Conservation (phyloP, 2,329 filamentous ascomycete genomes). For the Ceratocystis albifundus region DNA sequence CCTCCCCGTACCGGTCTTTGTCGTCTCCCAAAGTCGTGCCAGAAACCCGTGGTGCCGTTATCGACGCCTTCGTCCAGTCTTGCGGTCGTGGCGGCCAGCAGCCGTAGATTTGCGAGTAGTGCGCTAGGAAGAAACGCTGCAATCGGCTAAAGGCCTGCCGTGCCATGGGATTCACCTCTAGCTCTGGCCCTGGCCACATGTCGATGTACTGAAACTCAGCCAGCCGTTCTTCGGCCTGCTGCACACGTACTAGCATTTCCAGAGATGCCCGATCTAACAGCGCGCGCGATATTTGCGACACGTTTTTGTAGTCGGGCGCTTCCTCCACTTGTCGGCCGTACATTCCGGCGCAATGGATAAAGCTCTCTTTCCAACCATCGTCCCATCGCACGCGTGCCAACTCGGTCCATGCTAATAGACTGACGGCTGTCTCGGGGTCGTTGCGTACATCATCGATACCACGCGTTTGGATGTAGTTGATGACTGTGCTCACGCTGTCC, state of each 20-base stretch:
- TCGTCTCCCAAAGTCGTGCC: neutral
- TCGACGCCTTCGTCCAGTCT: conserved; percentile 16
- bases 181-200: conserved; percentile 42
- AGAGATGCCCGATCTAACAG: conserved; percentile 51
- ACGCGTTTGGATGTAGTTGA: conserved; percentile 48
- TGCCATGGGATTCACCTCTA: conserved; percentile 28
- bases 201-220: conserved; percentile 48
- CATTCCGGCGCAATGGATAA: conserved; percentile 56
- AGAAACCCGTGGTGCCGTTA: neutral
- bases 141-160: conserved; percentile 43
- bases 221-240: conserved; percentile 52
- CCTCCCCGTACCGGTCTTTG: conserved; percentile 27
- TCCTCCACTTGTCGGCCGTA: conserved; percentile 39
- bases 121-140: conserved; percentile 46
- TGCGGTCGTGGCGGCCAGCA: conserved; percentile 46
- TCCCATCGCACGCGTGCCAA: conserved; percentile 50
- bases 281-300: conserved; percentile 51
- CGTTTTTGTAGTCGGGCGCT: conserved; percentile 44
- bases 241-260: conserved; percentile 50
- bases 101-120: conserved; percentile 47
- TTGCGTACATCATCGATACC: conserved; percentile 54
- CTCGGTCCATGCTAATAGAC: conserved; percentile 55
- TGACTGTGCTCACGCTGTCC: conserved; percentile 48
- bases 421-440: conserved; percentile 47
- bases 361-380: conserved; percentile 56